These are phyloP conservation scores for Clarireedia monteithiana DNA, from an alignment of 2,329 filamentous ascomycete genomes.

Conservation along the genomic window DNA sequence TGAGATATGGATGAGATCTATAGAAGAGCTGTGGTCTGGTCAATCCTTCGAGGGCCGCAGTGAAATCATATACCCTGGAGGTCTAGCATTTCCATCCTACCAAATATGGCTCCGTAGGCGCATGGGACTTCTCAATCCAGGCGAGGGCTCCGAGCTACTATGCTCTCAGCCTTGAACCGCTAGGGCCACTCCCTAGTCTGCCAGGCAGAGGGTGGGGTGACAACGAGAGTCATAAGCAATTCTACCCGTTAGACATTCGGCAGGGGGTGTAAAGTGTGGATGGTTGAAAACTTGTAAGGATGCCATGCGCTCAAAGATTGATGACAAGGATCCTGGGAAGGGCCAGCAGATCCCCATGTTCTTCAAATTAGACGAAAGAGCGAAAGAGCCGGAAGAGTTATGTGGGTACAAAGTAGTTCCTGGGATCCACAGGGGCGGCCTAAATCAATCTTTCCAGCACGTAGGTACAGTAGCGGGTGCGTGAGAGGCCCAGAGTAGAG, in stretches of 20 bases:
- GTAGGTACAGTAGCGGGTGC: no score
- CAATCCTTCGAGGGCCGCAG: constrained; percentile 7
- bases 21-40: constrained; percentile 9
- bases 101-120: constrained; percentile 2
- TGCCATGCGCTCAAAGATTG: constrained; percentile 7
- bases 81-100: constrained; percentile 9
- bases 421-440: background rate
- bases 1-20: background rate
- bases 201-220: constrained; percentile 1
- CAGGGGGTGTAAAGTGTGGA: background rate
- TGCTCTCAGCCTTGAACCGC: constrained; percentile 21
- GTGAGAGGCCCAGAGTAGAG: no score
- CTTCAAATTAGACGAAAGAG: background rate
- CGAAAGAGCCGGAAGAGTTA: background rate
- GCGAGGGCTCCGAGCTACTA: constrained; percentile 10
- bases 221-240: background rate
- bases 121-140: constrained; percentile 13
- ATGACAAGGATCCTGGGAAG: background rate
- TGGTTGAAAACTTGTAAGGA: background rate
- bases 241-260: constrained; percentile 2
- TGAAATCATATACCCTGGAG: constrained; percentile 24
- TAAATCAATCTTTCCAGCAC: no score
- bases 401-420: background rate
- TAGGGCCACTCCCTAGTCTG: constrained; percentile 11
- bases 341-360: background rate